phyloP scores from a whole-genome alignment of 805 yeast genomes.

The Metschnikowia arizonensis region DNA sequence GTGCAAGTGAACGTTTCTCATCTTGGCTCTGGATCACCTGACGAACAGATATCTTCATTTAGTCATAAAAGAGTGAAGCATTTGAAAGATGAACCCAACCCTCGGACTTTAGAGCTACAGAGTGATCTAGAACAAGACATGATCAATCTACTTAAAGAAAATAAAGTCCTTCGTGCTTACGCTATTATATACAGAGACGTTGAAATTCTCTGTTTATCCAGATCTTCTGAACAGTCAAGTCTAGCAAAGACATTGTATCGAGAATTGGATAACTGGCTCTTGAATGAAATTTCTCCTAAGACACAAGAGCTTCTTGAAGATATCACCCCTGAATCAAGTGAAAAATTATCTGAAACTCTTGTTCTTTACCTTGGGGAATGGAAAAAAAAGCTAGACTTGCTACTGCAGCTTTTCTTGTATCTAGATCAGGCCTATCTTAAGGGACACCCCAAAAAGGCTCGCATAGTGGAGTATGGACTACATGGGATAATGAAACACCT shows the following conservation, averaged over 20 bases:
- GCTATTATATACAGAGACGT: constrained; percentile 22
- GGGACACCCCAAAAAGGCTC: constrained; percentile 28
- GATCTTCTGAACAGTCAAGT: constrained; percentile 31
- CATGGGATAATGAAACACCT: constrained; percentile 5
- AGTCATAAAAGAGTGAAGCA: constrained; percentile 10
- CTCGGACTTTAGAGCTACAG: constrained; percentile 4
- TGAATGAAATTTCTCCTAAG: constrained; percentile 10
- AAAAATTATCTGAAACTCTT: constrained; percentile 6
- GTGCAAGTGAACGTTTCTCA: constrained; percentile 7
- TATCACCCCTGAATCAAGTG: not conserved
- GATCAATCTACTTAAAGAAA: not conserved
- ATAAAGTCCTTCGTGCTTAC: constrained; percentile 3
- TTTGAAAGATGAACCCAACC: constrained; percentile 3
- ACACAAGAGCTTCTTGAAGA: constrained; percentile 6
- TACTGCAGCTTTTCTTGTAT: constrained; percentile 32
- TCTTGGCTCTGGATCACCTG: constrained; percentile 12
- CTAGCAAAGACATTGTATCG: constrained; percentile 21
- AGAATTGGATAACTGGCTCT: constrained; percentile 20
- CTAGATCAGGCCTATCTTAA: constrained; percentile 34
- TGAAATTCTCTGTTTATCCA: constrained; percentile 30
- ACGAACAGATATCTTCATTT: not conserved
- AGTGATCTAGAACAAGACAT: not conserved
- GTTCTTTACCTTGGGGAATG: constrained; percentile 21
- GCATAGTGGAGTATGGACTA: constrained; percentile 26
- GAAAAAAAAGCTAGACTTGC: constrained; percentile 21